Evolutionary conservation across 2,329 filamentous ascomycete species (phyloP).

Genomic region (Ascochyta koolunga): DNA sequence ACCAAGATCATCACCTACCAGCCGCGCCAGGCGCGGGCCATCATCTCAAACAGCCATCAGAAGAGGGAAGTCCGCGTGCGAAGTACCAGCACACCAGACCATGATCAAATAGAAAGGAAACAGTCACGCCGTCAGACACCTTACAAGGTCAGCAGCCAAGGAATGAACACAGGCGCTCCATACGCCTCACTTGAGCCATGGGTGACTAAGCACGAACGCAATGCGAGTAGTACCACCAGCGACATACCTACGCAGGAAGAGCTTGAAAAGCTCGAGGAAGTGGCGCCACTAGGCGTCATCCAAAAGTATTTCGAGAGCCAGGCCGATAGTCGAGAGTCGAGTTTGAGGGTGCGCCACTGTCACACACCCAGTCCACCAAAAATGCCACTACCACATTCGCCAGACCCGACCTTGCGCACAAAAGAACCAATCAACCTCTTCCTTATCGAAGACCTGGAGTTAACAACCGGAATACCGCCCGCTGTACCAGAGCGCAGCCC

Average conservation of each 20-base stretch:
- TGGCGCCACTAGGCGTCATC: slow-evolving; percentile 36
- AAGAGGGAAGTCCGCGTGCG: slow-evolving; percentile 18
- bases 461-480: slow-evolving; percentile 19
- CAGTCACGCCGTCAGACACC: slow-evolving; percentile 37
- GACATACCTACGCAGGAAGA: slow-evolving; percentile 32
- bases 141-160: slow-evolving; percentile 23
- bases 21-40: slow-evolving; percentile 13
- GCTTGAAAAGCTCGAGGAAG: slow-evolving; percentile 27
- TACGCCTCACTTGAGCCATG: slow-evolving; percentile 37
- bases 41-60: slow-evolving; percentile 9
- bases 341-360: slow-evolving; percentile 15
- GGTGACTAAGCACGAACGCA: slow-evolving; percentile 33
- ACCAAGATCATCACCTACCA: slow-evolving; percentile 22
- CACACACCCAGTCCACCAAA: slow-evolving; percentile 21
- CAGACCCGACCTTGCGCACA: slow-evolving; percentile 10
- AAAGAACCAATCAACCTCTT: slow-evolving; percentile 21
- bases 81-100: slow-evolving; percentile 14
- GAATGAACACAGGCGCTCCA: slow-evolving; percentile 12
- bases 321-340: slow-evolving; percentile 18
- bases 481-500: slow-evolving; percentile 33
- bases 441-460: slow-evolving; percentile 23
- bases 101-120: slow-evolving; percentile 24
- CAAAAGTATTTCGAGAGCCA: slow-evolving; percentile 41
- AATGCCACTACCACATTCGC: slow-evolving; percentile 19
- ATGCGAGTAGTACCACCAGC: slow-evolving; percentile 27